These are phyloP conservation scores for Boletus mariae DNA, from an alignment of 1,284 basidiomycete genomes.

Conservation along the genomic window DNA sequence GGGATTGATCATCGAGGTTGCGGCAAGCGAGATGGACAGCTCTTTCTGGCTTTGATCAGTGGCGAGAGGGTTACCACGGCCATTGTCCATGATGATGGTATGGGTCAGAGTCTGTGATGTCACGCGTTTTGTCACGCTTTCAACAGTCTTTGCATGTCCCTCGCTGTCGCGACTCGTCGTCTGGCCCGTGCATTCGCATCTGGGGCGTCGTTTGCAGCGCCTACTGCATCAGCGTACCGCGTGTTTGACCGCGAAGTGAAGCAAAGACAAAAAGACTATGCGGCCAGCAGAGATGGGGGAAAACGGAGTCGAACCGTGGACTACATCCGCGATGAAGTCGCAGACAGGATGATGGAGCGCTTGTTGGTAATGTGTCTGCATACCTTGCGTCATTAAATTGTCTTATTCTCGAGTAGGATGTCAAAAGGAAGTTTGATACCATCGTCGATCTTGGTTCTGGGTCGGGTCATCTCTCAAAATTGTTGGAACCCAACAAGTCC, in stretches of 20 bases:
- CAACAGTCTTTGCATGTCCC: neutral
- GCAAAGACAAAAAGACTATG: constrained; percentile 74
- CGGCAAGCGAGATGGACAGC: constrained; percentile 18
- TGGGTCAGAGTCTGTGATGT: constrained; percentile 9
- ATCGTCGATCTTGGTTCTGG: constrained; percentile 93
- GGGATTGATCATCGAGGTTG: constrained; percentile 28
- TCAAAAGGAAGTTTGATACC: constrained; percentile 79
- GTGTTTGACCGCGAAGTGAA: constrained; percentile 92
- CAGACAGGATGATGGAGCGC: constrained; percentile 87
- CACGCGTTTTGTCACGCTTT: constrained; percentile 21
- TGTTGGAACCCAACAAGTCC: constrained; percentile 72
- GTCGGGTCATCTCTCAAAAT: constrained; percentile 87
- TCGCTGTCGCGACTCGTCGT: neutral
- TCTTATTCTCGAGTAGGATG: constrained; percentile 59
- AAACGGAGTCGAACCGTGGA: constrained; percentile 76
- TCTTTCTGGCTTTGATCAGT: constrained; percentile 10
- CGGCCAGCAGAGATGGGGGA: constrained; percentile 57
- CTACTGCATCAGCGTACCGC: constrained; percentile 58
- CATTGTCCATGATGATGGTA: constrained; percentile 21
- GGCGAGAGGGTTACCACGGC: neutral
- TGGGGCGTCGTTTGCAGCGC: constrained; percentile 34
- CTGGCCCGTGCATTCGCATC: constrained; percentile 38
- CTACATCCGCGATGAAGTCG: constrained; percentile 89
- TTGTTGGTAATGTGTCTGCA: constrained; percentile 54
- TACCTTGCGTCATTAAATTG: neutral